phyloP scores from a whole-genome alignment of 306 rosid genomes.

The Dicorynia guianensis region DNA sequence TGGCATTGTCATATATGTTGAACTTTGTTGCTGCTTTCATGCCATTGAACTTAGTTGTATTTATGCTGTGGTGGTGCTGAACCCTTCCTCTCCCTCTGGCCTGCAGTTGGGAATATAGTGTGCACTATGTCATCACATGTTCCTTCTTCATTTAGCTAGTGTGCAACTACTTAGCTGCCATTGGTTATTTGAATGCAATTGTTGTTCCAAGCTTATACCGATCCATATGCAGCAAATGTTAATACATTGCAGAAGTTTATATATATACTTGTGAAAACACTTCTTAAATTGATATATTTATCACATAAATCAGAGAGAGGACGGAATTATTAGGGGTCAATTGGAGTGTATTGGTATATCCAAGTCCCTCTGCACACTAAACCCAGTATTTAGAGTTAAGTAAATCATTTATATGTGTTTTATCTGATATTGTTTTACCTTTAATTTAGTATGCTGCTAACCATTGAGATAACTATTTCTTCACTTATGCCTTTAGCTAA shows the following conservation, averaged over 20 bases:
- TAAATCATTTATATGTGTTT: neutral
- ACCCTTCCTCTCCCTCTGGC: too few relatives aligned
- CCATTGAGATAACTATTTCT: neutral
- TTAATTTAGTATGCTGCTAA: neutral
- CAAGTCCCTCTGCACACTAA: neutral
- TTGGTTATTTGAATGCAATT: too few relatives aligned
- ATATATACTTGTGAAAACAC: too few relatives aligned
- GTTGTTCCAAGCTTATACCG: neutral
- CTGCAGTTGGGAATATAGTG: neutral
- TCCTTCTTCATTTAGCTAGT: neutral
- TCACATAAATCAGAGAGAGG: too few relatives aligned
- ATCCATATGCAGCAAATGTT: neutral
- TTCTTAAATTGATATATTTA: too few relatives aligned
- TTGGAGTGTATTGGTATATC: neutral
- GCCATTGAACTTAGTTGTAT: constrained; percentile 8
- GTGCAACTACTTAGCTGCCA: neutral
- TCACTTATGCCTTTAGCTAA: neutral
- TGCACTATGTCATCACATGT: neutral
- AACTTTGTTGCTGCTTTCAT: neutral
- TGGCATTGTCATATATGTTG: constrained; percentile 6
- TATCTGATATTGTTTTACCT: neutral
- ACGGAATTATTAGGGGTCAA: neutral
- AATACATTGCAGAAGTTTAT: too few relatives aligned
- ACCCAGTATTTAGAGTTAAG: neutral
- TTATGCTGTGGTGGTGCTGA: neutral